Base-by-base conservation (phyloP, 2,329 filamentous ascomycete species). In the Trichoderma sp. region DNA sequence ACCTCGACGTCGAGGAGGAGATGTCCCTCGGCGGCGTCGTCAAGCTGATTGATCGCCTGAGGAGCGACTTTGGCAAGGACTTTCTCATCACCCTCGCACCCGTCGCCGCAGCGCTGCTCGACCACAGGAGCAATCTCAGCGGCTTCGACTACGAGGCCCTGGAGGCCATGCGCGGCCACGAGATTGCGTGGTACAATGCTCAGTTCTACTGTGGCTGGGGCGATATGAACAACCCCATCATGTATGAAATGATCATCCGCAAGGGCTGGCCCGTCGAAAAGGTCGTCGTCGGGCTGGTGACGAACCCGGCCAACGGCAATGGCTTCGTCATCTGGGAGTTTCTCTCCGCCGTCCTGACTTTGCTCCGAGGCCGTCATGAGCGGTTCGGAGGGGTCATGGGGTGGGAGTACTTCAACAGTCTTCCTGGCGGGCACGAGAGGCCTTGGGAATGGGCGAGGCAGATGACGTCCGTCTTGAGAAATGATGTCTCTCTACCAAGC, bases 171-270 rank as follows among this genome's bases (percentile, higher is more conserved):
- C 82, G 86, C 6, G 88, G 89, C 0, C 77, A 76, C 17, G 83
- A 89, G 50, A 90, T 97, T 30, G 82, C 83, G 3, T 97, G 92
- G 87, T 97, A 97, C 76, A 97, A 97, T 74, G 83, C 89, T 6
- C 93, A 97, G 74, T 96, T 97, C 77, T 97, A 97, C 81, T 95
- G 91, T 73, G 92, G 92, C 1, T 97, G 92, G 88, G 92, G 92
- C 9, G 81, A 82, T 69, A 78, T 82, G 66, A 75, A 71, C 52
- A 80, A 72, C 30, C 77, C 82, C 0, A 63, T 74, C 47, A 79
- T 81, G 74, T 88, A 84, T 72, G 80, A 85, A 63, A 69, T 75
- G 57, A 81, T 86, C 59, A 69, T 86, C 9, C 78, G 80, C 15
- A 80, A 83, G 51, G 92, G 92, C 9, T 97, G 91, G 88, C 80